Evolutionary conservation across 2,329 filamentous ascomycete species (phyloP).

Genomic region (Aspergillus brunneoviolaceus): DNA sequence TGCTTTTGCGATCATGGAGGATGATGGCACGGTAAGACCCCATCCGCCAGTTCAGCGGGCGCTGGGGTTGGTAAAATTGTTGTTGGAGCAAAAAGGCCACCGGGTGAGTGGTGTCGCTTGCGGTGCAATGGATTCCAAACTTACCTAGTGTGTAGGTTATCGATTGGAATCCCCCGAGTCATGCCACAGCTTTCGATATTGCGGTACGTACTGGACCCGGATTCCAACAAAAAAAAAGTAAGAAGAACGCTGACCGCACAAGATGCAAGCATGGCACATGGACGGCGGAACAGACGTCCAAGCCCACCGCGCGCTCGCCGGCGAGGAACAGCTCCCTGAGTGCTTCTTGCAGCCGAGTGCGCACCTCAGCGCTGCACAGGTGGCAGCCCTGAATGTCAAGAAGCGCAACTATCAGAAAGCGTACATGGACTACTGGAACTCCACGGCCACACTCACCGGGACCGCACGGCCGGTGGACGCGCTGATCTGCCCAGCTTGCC

Average conservation of each 20-base stretch:
- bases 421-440: conserved; percentile 66
- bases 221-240: too few species aligned
- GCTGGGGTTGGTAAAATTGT: conserved; percentile 51
- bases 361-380: conserved; percentile 42
- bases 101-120: conserved; percentile 26
- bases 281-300: conserved; percentile 55
- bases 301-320: conserved; percentile 54
- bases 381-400: conserved; percentile 52
- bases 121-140: neutral
- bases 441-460: conserved; percentile 50
- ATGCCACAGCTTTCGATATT: conserved; percentile 42
- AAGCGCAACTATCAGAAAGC: conserved; percentile 57
- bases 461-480: conserved; percentile 56
- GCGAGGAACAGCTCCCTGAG: conserved; percentile 53
- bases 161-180: conserved; percentile 58
- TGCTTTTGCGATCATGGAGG: conserved; percentile 55
- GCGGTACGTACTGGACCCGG: conserved; percentile 33
- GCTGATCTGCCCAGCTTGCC: conserved; percentile 44
- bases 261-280: conserved; percentile 27
- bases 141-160: conserved; percentile 43
- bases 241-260: neutral
- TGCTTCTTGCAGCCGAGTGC: conserved; percentile 34
- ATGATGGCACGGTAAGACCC: conserved; percentile 52
- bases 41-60: conserved; percentile 61
- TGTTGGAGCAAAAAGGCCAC: conserved; percentile 55